Evolutionary conservation across 2,329 filamentous ascomycete genomes (phyloP), one percentile per base, ranked within the genome.

Genomic region (Parastagonospora nodorum): DNA sequence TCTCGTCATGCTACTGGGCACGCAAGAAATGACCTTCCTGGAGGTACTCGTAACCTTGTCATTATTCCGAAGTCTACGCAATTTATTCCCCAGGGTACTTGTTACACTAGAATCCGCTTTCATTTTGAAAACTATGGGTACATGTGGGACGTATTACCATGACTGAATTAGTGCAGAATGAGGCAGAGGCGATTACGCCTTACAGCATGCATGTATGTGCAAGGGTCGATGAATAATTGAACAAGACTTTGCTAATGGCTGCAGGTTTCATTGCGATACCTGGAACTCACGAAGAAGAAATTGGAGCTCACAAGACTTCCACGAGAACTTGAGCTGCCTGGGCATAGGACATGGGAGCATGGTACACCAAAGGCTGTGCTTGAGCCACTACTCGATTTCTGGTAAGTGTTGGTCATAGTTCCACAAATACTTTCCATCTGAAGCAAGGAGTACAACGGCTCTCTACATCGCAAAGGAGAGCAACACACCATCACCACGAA

Each of bases 251-350:
- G 31, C 38, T 42, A 29, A 46, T 24, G 10, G 6, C 4, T 9
- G 7, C 48, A 88, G 85, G 82, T 89, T 12, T 88, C 86, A 2
- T 82, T 80, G 47, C 84, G 82, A 61, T 89, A 89, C 68, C 78
- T 89, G 1, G 82, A 88, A 39, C 77, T 89, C 52, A 89, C 87
- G 5, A 81, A 77, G 64, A 82, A 84, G 67, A 90, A 89, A 69
- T 77, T 89, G 8, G 84, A 88, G 63, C 77, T 88, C 39, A 85
- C 85, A 16, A 78, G 87, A 50, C 72, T 89, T 28, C 87, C 87
- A 35, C 82, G 84, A 60, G 84, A 88, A 59, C 64, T 78, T 2
- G 72, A 76, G 7, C 67, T 80, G 8, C 75, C 80, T 2, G 77
- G 74, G 50, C 77, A 78, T 29, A 72, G 75, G 38, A 76, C 79